These are phyloP conservation scores for Kuraishia ogatae DNA, from an alignment of 805 yeast species.

Conservation along the genomic window DNA sequence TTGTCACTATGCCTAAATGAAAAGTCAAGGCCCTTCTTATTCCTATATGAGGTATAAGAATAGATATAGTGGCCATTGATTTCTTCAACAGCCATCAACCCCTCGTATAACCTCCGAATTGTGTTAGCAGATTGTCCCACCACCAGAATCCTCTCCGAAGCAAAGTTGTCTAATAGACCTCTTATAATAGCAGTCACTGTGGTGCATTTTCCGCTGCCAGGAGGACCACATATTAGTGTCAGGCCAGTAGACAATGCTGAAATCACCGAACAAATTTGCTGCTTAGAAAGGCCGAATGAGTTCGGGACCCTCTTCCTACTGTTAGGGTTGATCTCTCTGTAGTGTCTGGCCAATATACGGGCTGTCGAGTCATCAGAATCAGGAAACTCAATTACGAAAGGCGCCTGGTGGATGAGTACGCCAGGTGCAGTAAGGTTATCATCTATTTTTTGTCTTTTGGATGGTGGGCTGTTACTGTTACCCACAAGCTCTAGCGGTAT, in stretches of 20 bases:
- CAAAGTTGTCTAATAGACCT: constrained; percentile 11
- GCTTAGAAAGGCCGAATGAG: background rate
- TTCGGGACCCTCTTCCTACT: background rate
- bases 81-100: background rate
- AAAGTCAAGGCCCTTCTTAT: background rate
- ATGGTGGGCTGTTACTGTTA: background rate
- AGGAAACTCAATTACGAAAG: background rate
- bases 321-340: background rate
- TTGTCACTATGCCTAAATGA: background rate
- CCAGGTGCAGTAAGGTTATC: background rate
- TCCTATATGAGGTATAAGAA: background rate
- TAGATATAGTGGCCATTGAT: too few species aligned
- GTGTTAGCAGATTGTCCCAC: constrained; percentile 5
- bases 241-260: constrained; percentile 12
- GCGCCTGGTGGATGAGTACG: background rate
- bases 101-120: background rate
- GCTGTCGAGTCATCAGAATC: background rate
- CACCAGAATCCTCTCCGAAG: constrained; percentile 19
- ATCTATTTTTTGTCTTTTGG: background rate
- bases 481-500: background rate
- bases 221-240: constrained; percentile 12
- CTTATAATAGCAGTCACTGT: constrained; percentile 16
- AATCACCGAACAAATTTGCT: constrained; percentile 18
- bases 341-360: background rate
- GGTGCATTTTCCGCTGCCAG: constrained; percentile 24